These are phyloP conservation scores for Dalbergia oliveri DNA, from an alignment of 306 rosid genomes.

Conservation along the genomic window DNA sequence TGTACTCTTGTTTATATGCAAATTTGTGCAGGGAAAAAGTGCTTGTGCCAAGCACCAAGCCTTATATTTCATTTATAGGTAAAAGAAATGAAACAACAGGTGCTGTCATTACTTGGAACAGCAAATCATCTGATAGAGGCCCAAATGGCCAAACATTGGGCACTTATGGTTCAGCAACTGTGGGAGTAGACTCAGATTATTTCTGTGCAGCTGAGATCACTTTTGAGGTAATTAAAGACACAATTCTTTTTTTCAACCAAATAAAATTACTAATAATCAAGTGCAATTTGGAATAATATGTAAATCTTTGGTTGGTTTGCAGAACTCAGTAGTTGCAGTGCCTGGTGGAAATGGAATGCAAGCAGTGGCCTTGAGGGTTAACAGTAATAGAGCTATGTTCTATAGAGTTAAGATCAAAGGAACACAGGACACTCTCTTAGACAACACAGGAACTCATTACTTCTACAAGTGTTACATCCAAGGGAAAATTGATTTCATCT, in stretches of 20 bases:
- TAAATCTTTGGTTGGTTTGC: slow-evolving; percentile 12
- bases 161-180: slow-evolving; percentile 81
- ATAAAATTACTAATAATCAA: neutral
- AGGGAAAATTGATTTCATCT: slow-evolving; percentile 85
- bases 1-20: slow-evolving; percentile 17
- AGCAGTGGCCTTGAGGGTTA: slow-evolving; percentile 84
- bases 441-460: slow-evolving; percentile 78
- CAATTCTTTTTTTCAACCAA: neutral
- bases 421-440: slow-evolving; percentile 86
- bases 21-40: slow-evolving; percentile 81
- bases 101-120: slow-evolving; percentile 77
- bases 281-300: neutral
- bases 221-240: slow-evolving; percentile 64
- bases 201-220: slow-evolving; percentile 84
- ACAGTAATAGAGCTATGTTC: slow-evolving; percentile 82
- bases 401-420: slow-evolving; percentile 73
- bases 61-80: slow-evolving; percentile 86
- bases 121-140: slow-evolving; percentile 80
- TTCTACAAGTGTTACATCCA: slow-evolving; percentile 68
- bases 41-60: slow-evolving; percentile 69
- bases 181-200: slow-evolving; percentile 75
- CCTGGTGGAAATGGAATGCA: slow-evolving; percentile 84
- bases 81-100: slow-evolving; percentile 49
- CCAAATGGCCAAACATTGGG: slow-evolving; percentile 65
- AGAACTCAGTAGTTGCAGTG: slow-evolving; percentile 81